Evolutionary conservation across 345 rosid species (phyloP), one percentile per base, ranked within the genome.

Genomic region (Brassica incana): DNA sequence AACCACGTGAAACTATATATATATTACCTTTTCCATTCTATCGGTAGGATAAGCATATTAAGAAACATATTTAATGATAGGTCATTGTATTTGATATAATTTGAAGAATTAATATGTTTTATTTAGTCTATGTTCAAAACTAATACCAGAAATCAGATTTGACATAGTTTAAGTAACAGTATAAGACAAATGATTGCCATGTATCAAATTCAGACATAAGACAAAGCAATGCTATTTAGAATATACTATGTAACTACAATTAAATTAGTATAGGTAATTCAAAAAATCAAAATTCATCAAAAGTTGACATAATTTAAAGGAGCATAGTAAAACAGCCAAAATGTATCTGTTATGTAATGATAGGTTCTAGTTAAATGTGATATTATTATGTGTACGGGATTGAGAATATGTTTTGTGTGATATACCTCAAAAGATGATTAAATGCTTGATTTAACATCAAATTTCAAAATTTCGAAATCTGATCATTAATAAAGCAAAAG

Each of bases 381-480:
- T 5, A 35, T 54, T 54, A 16, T 8, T 54, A 9, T 54, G 15
- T 12, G 56, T 14, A 14, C 16, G 56, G 56, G 20, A 54, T 56
- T 56, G 23, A 54, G 23, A 58, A 58, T 58, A 1, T 18, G 0
- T 58, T 56, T 35, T 36, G 20, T 20, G 29, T 18, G 29, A 25
- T 25, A 20, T 18, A 20, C 12, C 8, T 58, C 8, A 58, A 1
- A 58, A 20, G 5, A 59, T 10, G 64, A 10, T 60, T 60, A 25
- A 60, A 60, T 20, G 30, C 29, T 59, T 20, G 33, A 60, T 11
- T 11, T 12, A 30, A 56, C 6, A 36, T 16, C 66, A 8, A 14
- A 67, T 67, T 76, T 61, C 60, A 16, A 77, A 61, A 18, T 32
- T 67, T 69, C 2, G 6, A 69, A 45, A 8, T 67, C 27, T 43